phyloP scores from a whole-genome alignment of 2,329 filamentous ascomycete species.

The Fusarium sp. region DNA sequence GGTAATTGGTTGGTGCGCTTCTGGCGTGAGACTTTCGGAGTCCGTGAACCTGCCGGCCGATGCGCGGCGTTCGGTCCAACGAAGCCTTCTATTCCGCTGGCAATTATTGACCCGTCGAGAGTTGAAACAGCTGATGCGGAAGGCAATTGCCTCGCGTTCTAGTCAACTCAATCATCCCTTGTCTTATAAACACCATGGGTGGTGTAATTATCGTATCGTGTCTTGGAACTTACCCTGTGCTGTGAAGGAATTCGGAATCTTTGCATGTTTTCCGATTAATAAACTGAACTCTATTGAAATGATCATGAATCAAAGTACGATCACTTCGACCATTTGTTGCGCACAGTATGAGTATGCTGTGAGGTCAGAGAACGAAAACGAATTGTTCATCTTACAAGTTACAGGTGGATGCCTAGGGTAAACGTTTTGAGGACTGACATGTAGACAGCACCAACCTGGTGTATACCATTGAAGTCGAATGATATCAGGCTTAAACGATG shows the following conservation, averaged over 20 bases:
- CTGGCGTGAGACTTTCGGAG: slow-evolving; percentile 4
- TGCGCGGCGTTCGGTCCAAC: neutral
- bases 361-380: neutral
- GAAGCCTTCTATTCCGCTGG: neutral
- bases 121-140: slow-evolving; percentile 6
- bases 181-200: neutral
- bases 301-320: neutral
- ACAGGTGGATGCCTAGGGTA: neutral
- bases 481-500: neutral
- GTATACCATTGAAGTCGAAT: too few relatives aligned
- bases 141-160: slow-evolving; percentile 9
- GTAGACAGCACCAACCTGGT: neutral
- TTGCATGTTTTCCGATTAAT: neutral
- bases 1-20: neutral
- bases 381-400: neutral
- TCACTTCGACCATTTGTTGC: accelerated
- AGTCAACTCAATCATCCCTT: neutral
- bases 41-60: neutral
- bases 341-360: neutral
- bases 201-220: neutral
- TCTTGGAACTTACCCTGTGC: neutral
- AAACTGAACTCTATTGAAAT: neutral
- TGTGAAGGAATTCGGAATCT: neutral
- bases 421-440: accelerated
- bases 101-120: neutral